Evolutionary conservation across 768 basidiomycete genomes (phyloP).

Genomic region (Collybia sordida): DNA sequence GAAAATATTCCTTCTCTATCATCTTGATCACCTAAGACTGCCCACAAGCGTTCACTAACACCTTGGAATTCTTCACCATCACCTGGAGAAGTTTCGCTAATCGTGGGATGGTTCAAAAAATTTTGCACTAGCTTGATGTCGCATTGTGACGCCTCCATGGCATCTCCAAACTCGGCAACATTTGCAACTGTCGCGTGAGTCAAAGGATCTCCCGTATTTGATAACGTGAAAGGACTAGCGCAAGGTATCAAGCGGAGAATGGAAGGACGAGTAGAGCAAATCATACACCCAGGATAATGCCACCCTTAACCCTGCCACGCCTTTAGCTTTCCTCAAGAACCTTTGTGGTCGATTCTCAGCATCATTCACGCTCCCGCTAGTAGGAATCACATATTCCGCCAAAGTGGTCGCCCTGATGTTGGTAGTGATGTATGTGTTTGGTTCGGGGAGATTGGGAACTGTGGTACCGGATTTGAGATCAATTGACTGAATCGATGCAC

Average conservation of each 20-base stretch:
- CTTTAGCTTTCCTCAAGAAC: constrained; percentile 56
- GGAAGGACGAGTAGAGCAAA: neutral
- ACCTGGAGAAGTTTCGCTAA: neutral
- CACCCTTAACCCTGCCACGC: constrained; percentile 55
- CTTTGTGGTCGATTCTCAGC: constrained; percentile 17
- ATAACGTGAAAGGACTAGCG: constrained; percentile 46
- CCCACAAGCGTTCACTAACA: constrained; percentile 4
- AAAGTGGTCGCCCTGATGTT: neutral
- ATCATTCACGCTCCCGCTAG: constrained; percentile 21
- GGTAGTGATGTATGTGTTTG: constrained; percentile 30
- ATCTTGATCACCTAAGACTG: neutral
- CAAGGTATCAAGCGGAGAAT: neutral
- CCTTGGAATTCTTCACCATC: neutral
- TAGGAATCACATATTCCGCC: neutral
- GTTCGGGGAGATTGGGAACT: constrained; percentile 60
- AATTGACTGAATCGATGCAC: neutral
- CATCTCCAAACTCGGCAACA: constrained; percentile 16
- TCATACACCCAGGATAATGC: constrained; percentile 68
- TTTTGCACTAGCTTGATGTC: neutral
- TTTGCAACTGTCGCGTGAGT: constrained; percentile 13
- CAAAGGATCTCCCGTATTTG: constrained; percentile 7
- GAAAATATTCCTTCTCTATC: neutral
- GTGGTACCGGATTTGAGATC: constrained; percentile 1
- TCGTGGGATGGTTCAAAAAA: neutral
- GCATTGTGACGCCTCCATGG: neutral